Evolutionary conservation across 306 rosid genomes (phyloP).

Genomic region (Fagus crenata): DNA sequence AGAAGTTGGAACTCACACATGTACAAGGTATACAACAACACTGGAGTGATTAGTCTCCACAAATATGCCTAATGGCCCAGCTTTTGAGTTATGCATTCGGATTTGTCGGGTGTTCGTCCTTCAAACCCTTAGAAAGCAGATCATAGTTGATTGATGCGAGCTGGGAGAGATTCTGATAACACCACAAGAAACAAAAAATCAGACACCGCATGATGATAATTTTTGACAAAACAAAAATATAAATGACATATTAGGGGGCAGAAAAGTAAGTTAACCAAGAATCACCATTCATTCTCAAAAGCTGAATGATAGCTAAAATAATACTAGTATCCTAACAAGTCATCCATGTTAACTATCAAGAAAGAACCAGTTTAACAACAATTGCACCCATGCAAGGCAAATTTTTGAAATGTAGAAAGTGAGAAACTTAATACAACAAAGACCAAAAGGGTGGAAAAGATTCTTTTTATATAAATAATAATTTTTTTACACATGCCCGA

Average conservation of each 20-base stretch:
- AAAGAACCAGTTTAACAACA: neutral
- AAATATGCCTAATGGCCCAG: slow-evolving; percentile 41
- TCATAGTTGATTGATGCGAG: slow-evolving; percentile 99
- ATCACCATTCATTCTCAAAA: neutral
- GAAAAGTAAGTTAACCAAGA: neutral
- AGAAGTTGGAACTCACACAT: slow-evolving; percentile 51
- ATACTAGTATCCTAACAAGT: neutral
- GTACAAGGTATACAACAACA: slow-evolving; percentile 72
- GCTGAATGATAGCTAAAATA: neutral
- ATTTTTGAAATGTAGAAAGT: neutral
- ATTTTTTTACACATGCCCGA: too few species aligned
- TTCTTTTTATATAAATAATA: too few species aligned
- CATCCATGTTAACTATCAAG: neutral
- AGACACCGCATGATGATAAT: neutral
- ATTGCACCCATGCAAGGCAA: neutral
- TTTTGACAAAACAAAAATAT: neutral
- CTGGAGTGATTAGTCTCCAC: slow-evolving; percentile 40
- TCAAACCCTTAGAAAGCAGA: slow-evolving; percentile 84
- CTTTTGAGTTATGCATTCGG: slow-evolving; percentile 49
- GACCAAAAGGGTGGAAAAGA: neutral
- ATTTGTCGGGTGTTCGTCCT: slow-evolving; percentile 70
- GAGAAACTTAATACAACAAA: too few species aligned
- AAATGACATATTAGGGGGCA: neutral
- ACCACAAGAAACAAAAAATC: slow-evolving; percentile 35
- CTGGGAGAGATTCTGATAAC: slow-evolving; percentile 94